Evolutionary conservation across 192 early-diverging fungal species (phyloP).

Genomic region (Anaeromyces robustus): DNA sequence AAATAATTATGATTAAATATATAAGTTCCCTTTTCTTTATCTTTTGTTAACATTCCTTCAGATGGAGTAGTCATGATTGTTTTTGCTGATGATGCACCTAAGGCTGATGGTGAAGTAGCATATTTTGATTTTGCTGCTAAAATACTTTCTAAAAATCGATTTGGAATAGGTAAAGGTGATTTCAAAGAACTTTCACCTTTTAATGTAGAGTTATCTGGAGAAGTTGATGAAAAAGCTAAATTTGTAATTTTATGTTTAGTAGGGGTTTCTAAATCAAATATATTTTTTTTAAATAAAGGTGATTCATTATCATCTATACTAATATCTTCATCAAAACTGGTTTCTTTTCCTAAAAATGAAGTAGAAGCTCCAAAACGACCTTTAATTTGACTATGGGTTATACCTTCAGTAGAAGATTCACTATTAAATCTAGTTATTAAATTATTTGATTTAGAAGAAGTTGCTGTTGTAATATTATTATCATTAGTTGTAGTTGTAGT

Average conservation of each 20-base stretch:
- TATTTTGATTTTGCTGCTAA: background rate
- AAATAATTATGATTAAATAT: background rate
- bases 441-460: background rate
- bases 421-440: background rate
- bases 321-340: background rate
- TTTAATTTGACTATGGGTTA: background rate
- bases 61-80: no score
- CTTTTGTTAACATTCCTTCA: background rate
- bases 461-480: no score
- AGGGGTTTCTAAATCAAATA: background rate
- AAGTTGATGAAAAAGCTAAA: background rate
- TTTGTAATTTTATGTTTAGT: background rate
- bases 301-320: background rate
- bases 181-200: background rate
- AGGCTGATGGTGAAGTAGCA: background rate
- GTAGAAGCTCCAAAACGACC: background rate
- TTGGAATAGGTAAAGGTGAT: background rate
- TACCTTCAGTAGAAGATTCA: background rate
- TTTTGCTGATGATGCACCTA: no score
- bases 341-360: background rate
- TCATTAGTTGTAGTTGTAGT: no score
- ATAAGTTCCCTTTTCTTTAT: background rate
- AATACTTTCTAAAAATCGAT: background rate
- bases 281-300: background rate
- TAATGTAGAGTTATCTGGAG: background rate